A percentile compares a stretch with the other conserved stretches of the same genome.
Conservation (phyloP, 495 filamentous ascomycete species). For the Penicillium macrosclerotiorum region DNA sequence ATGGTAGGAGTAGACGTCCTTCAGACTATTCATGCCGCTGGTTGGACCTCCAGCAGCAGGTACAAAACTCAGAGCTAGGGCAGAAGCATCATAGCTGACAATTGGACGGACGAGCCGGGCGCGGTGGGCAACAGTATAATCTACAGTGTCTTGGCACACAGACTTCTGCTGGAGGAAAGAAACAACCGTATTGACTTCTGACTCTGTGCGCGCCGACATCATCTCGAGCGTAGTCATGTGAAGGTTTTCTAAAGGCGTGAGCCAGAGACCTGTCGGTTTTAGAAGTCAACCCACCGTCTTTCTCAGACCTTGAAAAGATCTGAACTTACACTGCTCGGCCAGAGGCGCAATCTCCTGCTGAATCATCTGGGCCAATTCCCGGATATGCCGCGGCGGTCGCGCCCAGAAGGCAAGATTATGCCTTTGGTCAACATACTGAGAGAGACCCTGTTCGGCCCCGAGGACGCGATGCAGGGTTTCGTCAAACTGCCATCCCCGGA, state of each 20-base stretch:
- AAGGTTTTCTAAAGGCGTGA: conserved; percentile 71
- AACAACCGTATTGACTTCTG: conserved; percentile 61
- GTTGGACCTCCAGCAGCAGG: conserved; percentile 62
- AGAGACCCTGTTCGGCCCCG: conserved; percentile 33
- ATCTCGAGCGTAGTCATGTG: conserved; percentile 88
- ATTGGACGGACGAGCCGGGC: conserved; percentile 76
- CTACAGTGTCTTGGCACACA: conserved; percentile 51
- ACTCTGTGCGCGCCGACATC: conserved; percentile 61
- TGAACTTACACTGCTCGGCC: conserved; percentile 60
- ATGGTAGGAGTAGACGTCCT: conserved; percentile 78
- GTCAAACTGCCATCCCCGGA: conserved; percentile 70
- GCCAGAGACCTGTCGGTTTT: conserved; percentile 85
- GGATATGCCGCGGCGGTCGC: conserved; percentile 69
- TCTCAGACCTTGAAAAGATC: background rate
- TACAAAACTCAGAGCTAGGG: conserved; percentile 81
- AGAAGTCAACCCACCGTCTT: no score
- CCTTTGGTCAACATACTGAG: conserved; percentile 62
- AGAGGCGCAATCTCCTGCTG: conserved; percentile 62
- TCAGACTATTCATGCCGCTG: conserved; percentile 11
- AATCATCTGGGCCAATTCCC: conserved; percentile 61
- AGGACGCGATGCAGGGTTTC: conserved; percentile 65
- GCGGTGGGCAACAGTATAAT: conserved; percentile 60
- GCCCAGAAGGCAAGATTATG: conserved; percentile 88
- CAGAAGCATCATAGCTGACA: conserved; percentile 79
- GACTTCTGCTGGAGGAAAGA: conserved; percentile 47